Evolutionary conservation across 805 yeast species (phyloP).

Genomic region (Komagataella mondaviorum): DNA sequence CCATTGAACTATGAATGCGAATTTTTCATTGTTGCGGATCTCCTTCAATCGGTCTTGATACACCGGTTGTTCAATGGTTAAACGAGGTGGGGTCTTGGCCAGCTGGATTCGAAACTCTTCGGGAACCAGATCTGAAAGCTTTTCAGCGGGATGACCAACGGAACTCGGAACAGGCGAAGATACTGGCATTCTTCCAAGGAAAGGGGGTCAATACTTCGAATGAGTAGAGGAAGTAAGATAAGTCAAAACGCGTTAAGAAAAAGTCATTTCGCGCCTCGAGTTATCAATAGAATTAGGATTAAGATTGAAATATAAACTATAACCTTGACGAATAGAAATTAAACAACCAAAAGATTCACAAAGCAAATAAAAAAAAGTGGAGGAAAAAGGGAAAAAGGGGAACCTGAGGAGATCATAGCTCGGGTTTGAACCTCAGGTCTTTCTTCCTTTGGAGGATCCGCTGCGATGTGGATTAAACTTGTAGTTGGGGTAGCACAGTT

Average conservation of each 20-base stretch:
- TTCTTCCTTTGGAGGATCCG: conserved; percentile 7
- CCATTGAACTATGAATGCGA: conserved; percentile 38
- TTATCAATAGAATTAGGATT: neutral
- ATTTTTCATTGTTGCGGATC: conserved; percentile 23
- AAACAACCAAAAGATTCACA: neutral
- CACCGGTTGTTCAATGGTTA: conserved; percentile 23
- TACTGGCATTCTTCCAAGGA: neutral
- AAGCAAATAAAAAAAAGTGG: neutral
- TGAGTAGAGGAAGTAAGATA: neutral
- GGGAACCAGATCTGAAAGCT: conserved; percentile 14
- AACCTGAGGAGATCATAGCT: no score
- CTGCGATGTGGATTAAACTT: conserved; percentile 23
- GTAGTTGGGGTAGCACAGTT: conserved; percentile 27
- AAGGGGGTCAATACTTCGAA: neutral
- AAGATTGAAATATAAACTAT: neutral
- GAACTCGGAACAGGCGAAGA: neutral
- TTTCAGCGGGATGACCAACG: conserved; percentile 17
- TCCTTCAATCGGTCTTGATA: conserved; percentile 15
- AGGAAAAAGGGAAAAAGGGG: no score
- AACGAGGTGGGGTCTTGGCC: conserved; percentile 22
- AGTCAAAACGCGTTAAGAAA: neutral
- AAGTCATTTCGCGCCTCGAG: neutral
- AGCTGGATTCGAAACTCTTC: conserved; percentile 22
- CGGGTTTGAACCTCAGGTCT: neutral
- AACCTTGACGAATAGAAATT: neutral